phyloP scores from a whole-genome alignment of 208 protist species.

The Leishmania lainsoni region DNA sequence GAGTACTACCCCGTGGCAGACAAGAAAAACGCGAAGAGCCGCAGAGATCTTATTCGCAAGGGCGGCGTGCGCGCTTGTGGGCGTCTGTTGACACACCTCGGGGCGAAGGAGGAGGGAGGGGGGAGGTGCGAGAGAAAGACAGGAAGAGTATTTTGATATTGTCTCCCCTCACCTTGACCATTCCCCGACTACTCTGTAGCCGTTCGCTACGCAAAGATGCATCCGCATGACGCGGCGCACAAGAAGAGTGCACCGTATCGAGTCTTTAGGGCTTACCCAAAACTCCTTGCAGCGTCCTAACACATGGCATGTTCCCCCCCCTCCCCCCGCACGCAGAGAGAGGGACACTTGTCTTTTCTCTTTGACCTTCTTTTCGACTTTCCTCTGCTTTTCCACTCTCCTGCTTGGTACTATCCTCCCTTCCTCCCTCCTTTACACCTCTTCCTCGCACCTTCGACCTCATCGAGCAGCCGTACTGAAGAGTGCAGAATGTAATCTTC shows the following conservation, averaged over 20 bases:
- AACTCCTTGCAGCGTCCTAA: not conserved
- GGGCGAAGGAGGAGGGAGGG: not conserved
- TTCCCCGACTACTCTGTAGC: not conserved
- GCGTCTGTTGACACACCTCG: not conserved
- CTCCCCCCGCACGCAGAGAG: no score
- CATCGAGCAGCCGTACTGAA: not conserved
- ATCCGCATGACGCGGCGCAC: not conserved
- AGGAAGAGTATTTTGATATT: not conserved
- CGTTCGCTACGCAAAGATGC: not conserved
- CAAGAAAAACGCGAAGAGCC: no score
- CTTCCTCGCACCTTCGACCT: not conserved
- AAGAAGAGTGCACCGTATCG: not conserved
- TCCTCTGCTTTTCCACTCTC: not conserved
- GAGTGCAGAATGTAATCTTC: not conserved
- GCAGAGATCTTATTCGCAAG: not conserved
- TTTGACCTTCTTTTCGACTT: not conserved
- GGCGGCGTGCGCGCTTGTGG: not conserved
- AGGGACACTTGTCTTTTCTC: not conserved
- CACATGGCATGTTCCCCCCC: no score
- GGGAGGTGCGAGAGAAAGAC: not conserved
- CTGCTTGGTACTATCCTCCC: not conserved
- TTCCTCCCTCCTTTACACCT: not conserved
- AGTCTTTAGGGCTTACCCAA: not conserved
- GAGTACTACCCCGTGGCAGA: no score
- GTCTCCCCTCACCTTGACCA: not conserved